Evolutionary conservation across 768 basidiomycete species (phyloP), one percentile per base, ranked within the genome.

Genomic region (Pulveroboletus ravenelii): DNA sequence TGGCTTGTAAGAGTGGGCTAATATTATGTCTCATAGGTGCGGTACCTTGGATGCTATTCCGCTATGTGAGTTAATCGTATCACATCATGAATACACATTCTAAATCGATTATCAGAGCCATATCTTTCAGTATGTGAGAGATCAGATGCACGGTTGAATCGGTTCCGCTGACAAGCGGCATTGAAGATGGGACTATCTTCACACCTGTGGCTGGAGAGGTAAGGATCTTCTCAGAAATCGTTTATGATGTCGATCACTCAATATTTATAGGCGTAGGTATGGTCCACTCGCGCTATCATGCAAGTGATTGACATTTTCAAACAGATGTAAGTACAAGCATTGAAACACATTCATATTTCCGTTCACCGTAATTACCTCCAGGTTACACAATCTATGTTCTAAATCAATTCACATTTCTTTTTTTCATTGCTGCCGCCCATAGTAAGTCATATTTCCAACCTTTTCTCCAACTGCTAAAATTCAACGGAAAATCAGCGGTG

Each of bases 31-130:
- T 17, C 32, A 12, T 7, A 57, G 56, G 34, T 57, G 18, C 56
- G 55, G 15, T 57, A 57, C 41, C 36, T 57, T 30, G 55, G 56
- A 13, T 48, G 39, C 15, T 52, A 30, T 37, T 46, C 30, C 12
- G 56, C 47, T 3, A 37, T 57, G 56, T 52, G 29, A 48, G 55
- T 49, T 20, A 12, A 5, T 10, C 10, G 20, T 25, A 7, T 34
- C 3, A 23, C 10, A 15, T 23, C 10, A 3, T 7, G 32, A 34
- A 23, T 23, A 12, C 15, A 23, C 20, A n/a, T 3, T 15, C 14
- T 7, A 14, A 23, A 6, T n/a, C 6, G 20, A 6, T 23, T n/a
- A n/a, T 23, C 10, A 45, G 44, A 34, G 44, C 32, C 20, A 34
- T 32, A 34, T 10, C 44, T 20, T 20, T 34, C 15, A 45, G 44